Evolutionary conservation across 2,329 filamentous ascomycete species (phyloP).

Genomic region (Aaosphaeria pasadenensis): DNA sequence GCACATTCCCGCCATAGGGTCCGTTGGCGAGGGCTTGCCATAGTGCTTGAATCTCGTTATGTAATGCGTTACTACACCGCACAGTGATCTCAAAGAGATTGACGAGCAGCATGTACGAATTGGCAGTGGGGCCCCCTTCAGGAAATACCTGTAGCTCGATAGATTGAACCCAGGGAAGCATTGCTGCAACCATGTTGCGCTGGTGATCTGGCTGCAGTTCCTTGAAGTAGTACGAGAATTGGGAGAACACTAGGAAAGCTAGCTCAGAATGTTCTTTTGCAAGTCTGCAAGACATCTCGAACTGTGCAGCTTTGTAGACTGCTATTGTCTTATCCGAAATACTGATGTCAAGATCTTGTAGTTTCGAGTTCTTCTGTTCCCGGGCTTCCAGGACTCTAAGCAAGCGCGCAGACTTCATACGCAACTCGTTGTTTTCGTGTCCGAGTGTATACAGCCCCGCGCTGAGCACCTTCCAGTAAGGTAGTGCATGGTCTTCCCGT

Average conservation of each 20-base stretch:
- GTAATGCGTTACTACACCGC: constrained; percentile 79
- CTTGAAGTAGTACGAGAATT: constrained; percentile 92
- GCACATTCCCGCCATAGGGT: constrained; percentile 88
- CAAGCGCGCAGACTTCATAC: constrained; percentile 81
- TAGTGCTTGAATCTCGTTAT: constrained; percentile 94
- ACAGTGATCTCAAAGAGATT: constrained; percentile 97
- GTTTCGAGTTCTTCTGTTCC: constrained; percentile 80
- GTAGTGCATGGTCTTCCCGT: constrained; percentile 74
- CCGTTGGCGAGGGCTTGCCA: constrained; percentile 97
- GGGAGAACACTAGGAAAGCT: constrained; percentile 91
- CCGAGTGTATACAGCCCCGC: constrained; percentile 90
- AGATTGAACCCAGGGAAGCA: constrained; percentile 93
- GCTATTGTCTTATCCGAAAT: constrained; percentile 98
- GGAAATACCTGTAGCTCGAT: constrained; percentile 91
- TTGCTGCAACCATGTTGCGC: constrained; percentile 88
- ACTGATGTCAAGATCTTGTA: constrained; percentile 97
- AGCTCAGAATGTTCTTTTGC: constrained; percentile 85
- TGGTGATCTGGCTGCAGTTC: constrained; percentile 79
- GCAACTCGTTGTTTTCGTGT: constrained; percentile 83
- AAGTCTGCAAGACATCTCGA: constrained; percentile 88
- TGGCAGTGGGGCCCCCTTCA: constrained; percentile 83
- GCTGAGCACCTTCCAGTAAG: constrained; percentile 88
- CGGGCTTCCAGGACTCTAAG: constrained; percentile 79
- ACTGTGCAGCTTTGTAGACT: constrained; percentile 96
- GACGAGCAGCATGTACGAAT: constrained; percentile 90